phyloP scores from a whole-genome alignment of 805 yeast genomes.

The Wickerhamomyces bisporus region DNA sequence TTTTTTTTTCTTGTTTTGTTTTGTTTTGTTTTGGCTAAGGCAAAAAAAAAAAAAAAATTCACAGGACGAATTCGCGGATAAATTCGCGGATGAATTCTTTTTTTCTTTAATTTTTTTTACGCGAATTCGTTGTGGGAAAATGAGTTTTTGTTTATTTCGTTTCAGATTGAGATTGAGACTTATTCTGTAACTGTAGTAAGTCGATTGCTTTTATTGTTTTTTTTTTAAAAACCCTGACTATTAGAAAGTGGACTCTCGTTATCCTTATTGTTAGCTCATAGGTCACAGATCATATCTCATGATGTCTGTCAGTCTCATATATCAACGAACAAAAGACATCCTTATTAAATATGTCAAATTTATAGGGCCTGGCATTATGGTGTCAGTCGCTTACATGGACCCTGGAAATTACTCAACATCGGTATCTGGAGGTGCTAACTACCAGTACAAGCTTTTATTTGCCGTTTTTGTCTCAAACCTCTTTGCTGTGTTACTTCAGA shows the following conservation, averaged over 20 bases:
- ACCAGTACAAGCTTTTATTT: slow-evolving; percentile 62
- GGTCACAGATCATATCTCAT: too few species aligned
- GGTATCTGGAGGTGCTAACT: slow-evolving; percentile 73
- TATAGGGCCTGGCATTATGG: slow-evolving; percentile 77
- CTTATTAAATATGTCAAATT: slow-evolving; percentile 50
- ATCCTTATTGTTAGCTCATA: too few species aligned
- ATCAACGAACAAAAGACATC: slow-evolving; percentile 6
- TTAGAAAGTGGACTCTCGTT: too few species aligned
- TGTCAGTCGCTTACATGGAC: slow-evolving; percentile 78
- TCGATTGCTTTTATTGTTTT: too few species aligned
- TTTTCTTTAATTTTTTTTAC: too few species aligned
- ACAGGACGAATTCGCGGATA: background rate
- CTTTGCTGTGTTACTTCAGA: slow-evolving; percentile 69
- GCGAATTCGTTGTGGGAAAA: too few species aligned
- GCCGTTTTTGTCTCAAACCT: slow-evolving; percentile 61
- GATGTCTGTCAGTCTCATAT: background rate
- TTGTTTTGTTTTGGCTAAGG: background rate
- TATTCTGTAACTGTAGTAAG: too few species aligned
- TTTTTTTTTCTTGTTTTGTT: background rate
- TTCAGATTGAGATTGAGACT: too few species aligned
- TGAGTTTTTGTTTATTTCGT: too few species aligned
- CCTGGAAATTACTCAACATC: slow-evolving; percentile 85
- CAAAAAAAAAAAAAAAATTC: background rate
- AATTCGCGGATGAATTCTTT: too few species aligned
- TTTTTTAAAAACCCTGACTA: too few species aligned